Base-by-base conservation (phyloP, 805 yeast species). In the Lipomyces kockii region DNA sequence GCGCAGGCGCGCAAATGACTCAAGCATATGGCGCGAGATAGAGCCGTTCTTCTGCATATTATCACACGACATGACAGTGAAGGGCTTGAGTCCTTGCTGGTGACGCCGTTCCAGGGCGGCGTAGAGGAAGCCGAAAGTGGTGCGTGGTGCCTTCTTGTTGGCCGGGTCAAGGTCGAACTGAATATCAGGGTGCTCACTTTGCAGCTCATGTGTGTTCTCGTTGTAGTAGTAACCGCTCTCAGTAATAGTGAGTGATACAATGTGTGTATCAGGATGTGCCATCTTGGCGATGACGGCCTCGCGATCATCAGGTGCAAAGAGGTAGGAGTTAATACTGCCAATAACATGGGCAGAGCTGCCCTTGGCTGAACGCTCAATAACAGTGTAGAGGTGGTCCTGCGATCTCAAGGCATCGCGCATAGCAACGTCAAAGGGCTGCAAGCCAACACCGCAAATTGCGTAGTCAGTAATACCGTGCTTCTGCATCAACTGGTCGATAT, bases 71-170 rank as follows among this genome's bases (percentile, higher is more conserved):
- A 51, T 51, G 55, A 51, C 55, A 51, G 55, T 51, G 55, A 51
- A 51, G 11, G 55, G 55, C 55, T 51, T 51, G 55, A 51, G 55
- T 51, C 55, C 55, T 51, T 51, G 55, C 55, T 51, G 55, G 29
- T 27, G 55, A 32, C 55, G 55, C 29, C 55, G 55, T 51, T 51
- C 55, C 29, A 51, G 55, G 55, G 55, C 55, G 32, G 55, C 55
- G 55, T 51, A 51, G 55, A 51, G 55, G 55, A 51, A 51, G 55
- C 55, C 55, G 55, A 51, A 51, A 51, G 55, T 51, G 55, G 55
- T 51, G 55, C 55, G 55, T 51, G 55, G 55, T 51, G 55, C 55
- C 55, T 20, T 51, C 55, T 51, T 51, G 55, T 51, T 51, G 27
- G 32, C 55, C 29, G 55, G 55, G 55, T 51, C 55, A 51, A 51